Evolutionary conservation across 768 basidiomycete genomes (phyloP).

Genomic region (Leccinum olivaceopallidum): DNA sequence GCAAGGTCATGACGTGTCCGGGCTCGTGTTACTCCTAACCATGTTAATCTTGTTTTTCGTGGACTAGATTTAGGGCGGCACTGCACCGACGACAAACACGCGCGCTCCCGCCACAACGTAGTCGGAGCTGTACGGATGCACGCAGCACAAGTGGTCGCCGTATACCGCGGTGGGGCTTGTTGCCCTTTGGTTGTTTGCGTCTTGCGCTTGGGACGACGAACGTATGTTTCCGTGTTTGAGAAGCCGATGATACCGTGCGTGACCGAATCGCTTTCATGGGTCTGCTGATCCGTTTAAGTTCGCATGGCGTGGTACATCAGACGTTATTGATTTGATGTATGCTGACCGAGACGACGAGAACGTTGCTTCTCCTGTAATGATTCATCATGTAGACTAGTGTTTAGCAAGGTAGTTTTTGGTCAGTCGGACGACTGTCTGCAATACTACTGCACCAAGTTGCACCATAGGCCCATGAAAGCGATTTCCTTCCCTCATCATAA

Average conservation of each 20-base stretch:
- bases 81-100: constrained; percentile 44
- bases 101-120: neutral
- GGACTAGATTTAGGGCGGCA: constrained; percentile 48
- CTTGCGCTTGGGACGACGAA: constrained; percentile 45
- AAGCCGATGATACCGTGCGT: constrained; percentile 80
- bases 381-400: neutral
- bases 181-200: too few relatives aligned
- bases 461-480: too few relatives aligned
- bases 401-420: neutral
- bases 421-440: neutral
- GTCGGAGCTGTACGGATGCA: constrained; percentile 38
- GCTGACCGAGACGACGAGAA: neutral
- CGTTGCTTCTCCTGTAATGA: neutral
- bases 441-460: too few relatives aligned
- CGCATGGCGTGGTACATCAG: constrained; percentile 33
- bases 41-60: too few relatives aligned
- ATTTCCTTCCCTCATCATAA: too few relatives aligned
- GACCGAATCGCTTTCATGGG: neutral
- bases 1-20: constrained; percentile 87
- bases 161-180: constrained; percentile 3
- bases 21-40: constrained; percentile 65
- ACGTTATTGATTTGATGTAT: constrained; percentile 23
- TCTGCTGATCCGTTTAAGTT: constrained; percentile 3
- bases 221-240: constrained; percentile 56
- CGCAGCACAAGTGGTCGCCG: constrained; percentile 41